Evolutionary conservation across 805 yeast genomes (phyloP), one percentile per base, ranked within the genome.

Genomic region (Osmozyma mogii): DNA sequence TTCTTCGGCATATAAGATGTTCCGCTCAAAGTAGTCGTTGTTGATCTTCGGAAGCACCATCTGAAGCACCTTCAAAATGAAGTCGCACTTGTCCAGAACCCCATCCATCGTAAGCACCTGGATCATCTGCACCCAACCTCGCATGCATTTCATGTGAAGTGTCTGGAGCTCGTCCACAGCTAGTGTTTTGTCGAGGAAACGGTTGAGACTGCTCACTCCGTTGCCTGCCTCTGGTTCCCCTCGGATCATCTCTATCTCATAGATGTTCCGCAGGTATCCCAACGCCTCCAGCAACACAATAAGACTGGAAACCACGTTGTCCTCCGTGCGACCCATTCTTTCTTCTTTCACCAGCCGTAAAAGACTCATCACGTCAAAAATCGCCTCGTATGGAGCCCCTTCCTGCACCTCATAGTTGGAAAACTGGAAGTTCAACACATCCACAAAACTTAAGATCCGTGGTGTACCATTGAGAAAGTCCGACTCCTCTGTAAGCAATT

Each of bases 101-200:
- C 75, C 76, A 50, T 78, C 87, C 4, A 75, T 64, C 4, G 84
- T 75, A 25, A 84, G 55, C 3, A 85, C 74, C 37, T 85, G 84
- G 15, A 84, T 76, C 28, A 88, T 53, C 41, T 78, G 79, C 14
- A 78, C 77, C 97, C 97, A 89, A 0, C 94, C 72, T 45, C 78
- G 84, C 17, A 89, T 56, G 34, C 79, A 73, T 9, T 68, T 56
- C 27, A 80, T 56, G 37, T 81, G 92, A 6, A 64, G 58, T 1
- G 63, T 50, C 36, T 66, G 66, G 41, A 75, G 67, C 22, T 64
- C 61, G 25, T 62, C 60, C 24, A 58, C 61, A n/a, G 72, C 55
- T 9, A 72, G 24, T 6, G 11, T 21, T 13, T 21, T 10, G n/a
- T 7, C 12, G 13, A 21, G 13, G n/a, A 21, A 21, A 6, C n/a